These are phyloP conservation scores for Deinandra increscens DNA, from an alignment of 129 eudicot species.

Conservation along the genomic window DNA sequence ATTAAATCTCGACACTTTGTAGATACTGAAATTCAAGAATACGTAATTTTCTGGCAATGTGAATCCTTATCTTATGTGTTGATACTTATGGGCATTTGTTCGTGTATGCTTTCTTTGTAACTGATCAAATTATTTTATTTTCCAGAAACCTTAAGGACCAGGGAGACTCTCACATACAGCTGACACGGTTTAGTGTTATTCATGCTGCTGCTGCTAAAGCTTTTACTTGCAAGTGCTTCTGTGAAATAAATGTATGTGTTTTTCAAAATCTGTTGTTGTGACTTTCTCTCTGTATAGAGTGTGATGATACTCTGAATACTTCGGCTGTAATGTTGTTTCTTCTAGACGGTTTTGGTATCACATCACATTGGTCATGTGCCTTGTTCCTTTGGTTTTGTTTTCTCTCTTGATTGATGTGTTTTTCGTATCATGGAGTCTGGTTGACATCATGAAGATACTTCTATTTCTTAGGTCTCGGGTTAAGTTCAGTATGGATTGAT, in stretches of 20 bases:
- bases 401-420: neutral
- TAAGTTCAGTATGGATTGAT: too few relatives aligned
- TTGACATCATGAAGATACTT: neutral
- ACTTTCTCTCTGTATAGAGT: conserved; percentile 26
- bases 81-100: neutral
- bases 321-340: conserved; percentile 1
- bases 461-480: too few relatives aligned
- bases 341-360: neutral
- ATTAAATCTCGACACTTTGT: neutral
- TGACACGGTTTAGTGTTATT: conserved; percentile 6
- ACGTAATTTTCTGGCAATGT: neutral
- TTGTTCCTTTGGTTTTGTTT: neutral
- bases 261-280: neutral
- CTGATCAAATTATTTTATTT: neutral
- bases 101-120: neutral
- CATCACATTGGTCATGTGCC: neutral
- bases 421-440: neutral
- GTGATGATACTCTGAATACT: conserved; percentile 17
- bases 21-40: neutral
- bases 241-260: conserved; percentile 28
- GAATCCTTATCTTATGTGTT: neutral
- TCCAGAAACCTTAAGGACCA: conserved; percentile 35
- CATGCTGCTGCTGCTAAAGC: conserved; percentile 19
- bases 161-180: conserved; percentile 17
- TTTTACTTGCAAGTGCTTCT: conserved; percentile 21